These are phyloP conservation scores for Aspergillus nomiae DNA, from an alignment of 2,329 filamentous ascomycete genomes.

Conservation along the genomic window DNA sequence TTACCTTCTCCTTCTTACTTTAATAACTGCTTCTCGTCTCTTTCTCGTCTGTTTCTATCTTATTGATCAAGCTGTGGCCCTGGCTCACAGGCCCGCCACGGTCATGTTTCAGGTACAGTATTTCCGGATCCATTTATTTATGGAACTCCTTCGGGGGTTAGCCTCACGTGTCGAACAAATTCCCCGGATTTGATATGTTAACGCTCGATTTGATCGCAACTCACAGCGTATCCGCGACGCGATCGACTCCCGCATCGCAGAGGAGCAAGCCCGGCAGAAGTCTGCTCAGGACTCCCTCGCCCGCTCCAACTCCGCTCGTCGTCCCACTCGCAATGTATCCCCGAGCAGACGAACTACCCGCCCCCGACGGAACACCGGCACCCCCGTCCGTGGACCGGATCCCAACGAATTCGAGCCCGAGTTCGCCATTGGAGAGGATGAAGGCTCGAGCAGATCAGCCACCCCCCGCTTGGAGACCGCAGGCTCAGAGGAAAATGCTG, in stretches of 20 bases:
- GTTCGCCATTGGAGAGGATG: conserved; percentile 84
- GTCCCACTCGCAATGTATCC: conserved; percentile 34
- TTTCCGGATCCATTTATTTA: conserved; percentile 2
- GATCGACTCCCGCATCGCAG: conserved; percentile 83
- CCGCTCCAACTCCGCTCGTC: conserved; percentile 48
- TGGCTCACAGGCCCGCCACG: conserved; percentile 26
- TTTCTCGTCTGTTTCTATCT: conserved; percentile 14
- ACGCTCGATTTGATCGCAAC: neutral
- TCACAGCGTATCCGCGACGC: conserved; percentile 76
- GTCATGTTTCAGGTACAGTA: conserved; percentile 36
- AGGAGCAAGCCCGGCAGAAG: conserved; percentile 83
- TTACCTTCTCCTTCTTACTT: conserved; percentile 15
- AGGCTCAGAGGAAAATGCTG: conserved; percentile 26
- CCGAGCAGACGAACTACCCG: conserved; percentile 32
- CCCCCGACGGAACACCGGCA: conserved; percentile 38
- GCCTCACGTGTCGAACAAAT: conserved; percentile 1
- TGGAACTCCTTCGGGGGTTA: neutral
- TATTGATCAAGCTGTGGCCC: conserved; percentile 15
- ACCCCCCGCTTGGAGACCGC: conserved; percentile 59
- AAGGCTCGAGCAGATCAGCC: conserved; percentile 62
- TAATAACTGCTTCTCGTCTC: conserved; percentile 15
- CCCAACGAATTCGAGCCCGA: conserved; percentile 85
- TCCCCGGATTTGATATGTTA: conserved; percentile 1
- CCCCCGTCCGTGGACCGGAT: conserved; percentile 66
- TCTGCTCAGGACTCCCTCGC: conserved; percentile 46